phyloP scores from a whole-genome alignment of 257 asterid genomes.

The Avicennia marina region DNA sequence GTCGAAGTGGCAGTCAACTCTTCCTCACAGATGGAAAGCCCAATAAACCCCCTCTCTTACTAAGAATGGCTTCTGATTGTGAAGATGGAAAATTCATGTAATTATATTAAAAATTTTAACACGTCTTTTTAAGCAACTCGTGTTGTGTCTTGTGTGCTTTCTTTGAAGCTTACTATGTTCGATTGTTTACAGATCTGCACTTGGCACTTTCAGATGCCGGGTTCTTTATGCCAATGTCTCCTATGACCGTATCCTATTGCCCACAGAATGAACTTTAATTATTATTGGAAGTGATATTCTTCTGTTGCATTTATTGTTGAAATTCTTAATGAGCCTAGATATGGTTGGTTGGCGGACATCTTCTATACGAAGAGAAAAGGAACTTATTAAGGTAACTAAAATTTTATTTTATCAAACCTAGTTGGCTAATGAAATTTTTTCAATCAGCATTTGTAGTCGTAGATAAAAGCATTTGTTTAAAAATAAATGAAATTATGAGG shows the following conservation, averaged over 20 bases:
- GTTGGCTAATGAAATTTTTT: background rate
- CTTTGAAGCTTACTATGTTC: constrained; percentile 12
- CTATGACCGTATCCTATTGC: constrained; percentile 55
- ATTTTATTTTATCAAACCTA: background rate
- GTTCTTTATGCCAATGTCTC: constrained; percentile 94
- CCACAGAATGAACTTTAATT: background rate
- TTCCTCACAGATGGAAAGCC: constrained; percentile 82
- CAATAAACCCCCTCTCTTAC: constrained; percentile 73
- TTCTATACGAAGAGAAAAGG: constrained; percentile 44
- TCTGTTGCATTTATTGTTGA: constrained; percentile 11
- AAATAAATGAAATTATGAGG: too few species aligned
- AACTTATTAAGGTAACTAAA: constrained; percentile 35
- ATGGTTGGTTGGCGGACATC: constrained; percentile 66
- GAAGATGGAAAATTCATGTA: constrained; percentile 79
- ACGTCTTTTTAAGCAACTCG: background rate
- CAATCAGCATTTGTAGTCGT: too few species aligned
- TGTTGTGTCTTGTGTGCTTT: background rate
- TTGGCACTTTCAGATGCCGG: constrained; percentile 79
- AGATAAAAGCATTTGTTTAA: too few species aligned
- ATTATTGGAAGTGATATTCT: background rate
- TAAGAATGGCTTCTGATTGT: constrained; percentile 82
- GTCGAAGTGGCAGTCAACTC: constrained; percentile 74
- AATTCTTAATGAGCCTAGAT: constrained; percentile 32
- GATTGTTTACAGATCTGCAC: constrained; percentile 75
- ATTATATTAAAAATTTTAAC: too few species aligned